Evolutionary conservation across 148 eudicot genomes (phyloP), one percentile per base, ranked within the genome.

Genomic region (Rhododendron henanense): DNA sequence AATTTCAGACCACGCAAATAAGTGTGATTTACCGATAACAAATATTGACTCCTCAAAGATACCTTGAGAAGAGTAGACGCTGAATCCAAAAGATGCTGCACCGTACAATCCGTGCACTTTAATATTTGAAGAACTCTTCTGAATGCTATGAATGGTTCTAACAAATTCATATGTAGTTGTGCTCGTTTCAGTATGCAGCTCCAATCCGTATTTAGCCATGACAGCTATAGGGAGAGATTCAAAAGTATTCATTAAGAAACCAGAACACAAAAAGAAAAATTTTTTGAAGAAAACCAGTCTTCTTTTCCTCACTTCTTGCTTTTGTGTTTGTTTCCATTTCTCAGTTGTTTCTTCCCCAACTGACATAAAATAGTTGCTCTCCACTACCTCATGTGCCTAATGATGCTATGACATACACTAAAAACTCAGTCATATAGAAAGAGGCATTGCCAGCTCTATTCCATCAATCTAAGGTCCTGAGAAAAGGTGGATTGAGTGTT

Each of bases 21-120:
- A 59, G 83, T 35, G 44, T 37, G 33, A 53, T 71, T 48, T 48
- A 25, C 61, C 39, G 19, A 33, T 18, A 78, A 35, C 41, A 33
- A 81, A 31, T 63, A 47, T 37, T 51, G 41, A 11, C 28, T 50
- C 74, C 41, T 55, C 16, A 57, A 84, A 65, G 28, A 82, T 88
- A 97, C 99, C 99, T 97, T 95, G 76, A 98, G 98, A 81, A 97
- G 96, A 90, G 90, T 85, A 50, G 98, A 90, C 75, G 96, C 91
- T 84, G 98, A 93, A 79, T 95, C 94, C 90, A 93, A 87, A 89
- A 97, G 98, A 92, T 95, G 97, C 86, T 93, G 93, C 76, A 93
- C 87, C 45, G 87, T 92, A 86, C 88, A 88, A 82, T 93, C 96
- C 81, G 71, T 88, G 82, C 96, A 93, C 80, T 92, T 91, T 83